Conservation (phyloP, 805 yeast species). For the Lipomyces mesembrius region DNA sequence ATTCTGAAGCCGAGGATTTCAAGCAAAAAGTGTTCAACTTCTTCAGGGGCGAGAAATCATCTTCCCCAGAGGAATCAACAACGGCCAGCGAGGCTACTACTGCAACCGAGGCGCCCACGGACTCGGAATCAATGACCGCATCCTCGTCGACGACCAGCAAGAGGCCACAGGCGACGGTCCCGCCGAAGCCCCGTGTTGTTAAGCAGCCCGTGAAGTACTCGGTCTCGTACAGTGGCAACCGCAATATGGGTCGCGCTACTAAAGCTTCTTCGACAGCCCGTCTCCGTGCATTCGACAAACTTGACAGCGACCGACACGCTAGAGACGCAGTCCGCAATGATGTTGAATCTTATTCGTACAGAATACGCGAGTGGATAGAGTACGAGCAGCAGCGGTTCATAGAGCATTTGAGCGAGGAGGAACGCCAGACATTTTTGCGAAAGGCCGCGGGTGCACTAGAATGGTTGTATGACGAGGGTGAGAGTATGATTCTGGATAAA, state of each 20-base stretch:
- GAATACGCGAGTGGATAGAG: conserved; percentile 63
- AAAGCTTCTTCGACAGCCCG: conserved; percentile 55
- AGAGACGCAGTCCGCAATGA: conserved; percentile 66
- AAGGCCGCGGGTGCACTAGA: conserved; percentile 57
- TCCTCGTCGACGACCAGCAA: conserved; percentile 35
- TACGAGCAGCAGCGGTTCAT: conserved; percentile 49
- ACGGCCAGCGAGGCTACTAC: conserved; percentile 14
- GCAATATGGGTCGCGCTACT: conserved; percentile 50
- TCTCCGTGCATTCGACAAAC: conserved; percentile 56
- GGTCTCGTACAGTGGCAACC: conserved; percentile 38
- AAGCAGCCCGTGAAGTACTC: conserved; percentile 38
- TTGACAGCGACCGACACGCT: conserved; percentile 59
- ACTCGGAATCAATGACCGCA: conserved; percentile 31
- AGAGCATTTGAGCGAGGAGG: conserved; percentile 43
- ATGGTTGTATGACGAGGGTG: conserved; percentile 80
- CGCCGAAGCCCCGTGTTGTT: conserved; percentile 29
- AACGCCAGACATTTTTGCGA: conserved; percentile 35
- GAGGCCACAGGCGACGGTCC: conserved; percentile 27
- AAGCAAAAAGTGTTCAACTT: conserved; percentile 33
- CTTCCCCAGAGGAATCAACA: conserved; percentile 16
- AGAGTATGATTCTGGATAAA: conserved; percentile 51
- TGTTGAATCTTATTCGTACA: conserved; percentile 75
- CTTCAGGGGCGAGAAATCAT: conserved; percentile 21
- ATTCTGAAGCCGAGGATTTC: conserved; percentile 38
- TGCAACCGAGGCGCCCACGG: conserved; percentile 27